These are phyloP conservation scores for Microdochium paspali DNA, from an alignment of 2,329 filamentous ascomycete genomes.

Conservation along the genomic window DNA sequence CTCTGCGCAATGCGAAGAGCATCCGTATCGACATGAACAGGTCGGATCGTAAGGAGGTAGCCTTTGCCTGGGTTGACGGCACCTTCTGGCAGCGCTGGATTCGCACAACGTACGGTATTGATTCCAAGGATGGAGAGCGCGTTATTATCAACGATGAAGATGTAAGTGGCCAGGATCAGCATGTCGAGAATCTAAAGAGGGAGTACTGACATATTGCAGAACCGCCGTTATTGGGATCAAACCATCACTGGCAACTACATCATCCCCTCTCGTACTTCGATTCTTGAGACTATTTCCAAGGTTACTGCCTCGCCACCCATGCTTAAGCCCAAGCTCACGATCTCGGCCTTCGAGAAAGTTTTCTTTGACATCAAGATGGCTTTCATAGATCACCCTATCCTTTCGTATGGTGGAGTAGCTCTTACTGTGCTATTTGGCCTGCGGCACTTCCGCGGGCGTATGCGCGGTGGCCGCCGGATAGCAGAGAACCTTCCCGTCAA, in stretches of 20 bases:
- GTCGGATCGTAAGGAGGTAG: slow-evolving; percentile 77
- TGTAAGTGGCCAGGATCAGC: slow-evolving; percentile 44
- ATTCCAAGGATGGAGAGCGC: slow-evolving; percentile 77
- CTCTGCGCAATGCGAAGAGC: slow-evolving; percentile 76
- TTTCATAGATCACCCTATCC: slow-evolving; percentile 49
- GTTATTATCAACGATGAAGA: slow-evolving; percentile 97
- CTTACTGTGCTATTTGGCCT: slow-evolving; percentile 35
- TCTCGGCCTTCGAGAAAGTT: slow-evolving; percentile 60
- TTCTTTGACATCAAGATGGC: slow-evolving; percentile 56
- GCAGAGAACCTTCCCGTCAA: slow-evolving; percentile 43
- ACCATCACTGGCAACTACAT: slow-evolving; percentile 87
- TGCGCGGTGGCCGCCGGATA: slow-evolving; percentile 45
- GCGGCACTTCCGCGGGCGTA: slow-evolving; percentile 32
- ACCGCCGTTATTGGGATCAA: slow-evolving; percentile 88
- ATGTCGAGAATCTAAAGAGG: not conserved
- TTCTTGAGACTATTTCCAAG: slow-evolving; percentile 76
- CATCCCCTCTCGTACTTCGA: slow-evolving; percentile 78
- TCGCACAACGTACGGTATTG: slow-evolving; percentile 86
- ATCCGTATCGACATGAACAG: slow-evolving; percentile 88
- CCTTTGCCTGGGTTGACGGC: slow-evolving; percentile 95
- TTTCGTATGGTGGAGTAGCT: slow-evolving; percentile 47
- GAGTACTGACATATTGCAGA: slow-evolving; percentile 43
- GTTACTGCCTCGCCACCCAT: slow-evolving; percentile 59
- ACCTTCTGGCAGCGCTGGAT: slow-evolving; percentile 98
- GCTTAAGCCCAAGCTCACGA: slow-evolving; percentile 71